Base-by-base conservation (phyloP, 768 basidiomycete genomes). In the Lactarius trivialis region DNA sequence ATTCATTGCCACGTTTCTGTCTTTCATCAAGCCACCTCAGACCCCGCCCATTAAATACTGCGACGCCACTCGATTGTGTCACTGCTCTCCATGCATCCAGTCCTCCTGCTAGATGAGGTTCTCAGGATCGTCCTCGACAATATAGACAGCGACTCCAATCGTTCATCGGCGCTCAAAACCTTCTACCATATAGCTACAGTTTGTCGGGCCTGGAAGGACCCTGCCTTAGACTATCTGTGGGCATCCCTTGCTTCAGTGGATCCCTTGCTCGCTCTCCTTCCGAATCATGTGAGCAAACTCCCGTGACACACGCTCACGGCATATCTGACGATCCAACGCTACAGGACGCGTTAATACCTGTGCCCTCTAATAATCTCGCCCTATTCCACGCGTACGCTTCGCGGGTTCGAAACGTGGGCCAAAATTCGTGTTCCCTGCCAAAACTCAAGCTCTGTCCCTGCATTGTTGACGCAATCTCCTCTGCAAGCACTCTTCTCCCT, bases 201-300 rank as follows among this genome's bases (percentile, higher is more conserved):
- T 12, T 67, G 67, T 50, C 65, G 59, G 2, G 67, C 67, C 12
- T 67, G 67, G 67, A 67, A 60, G 48, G 67, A 67, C 24, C 65
- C 67, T 7, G 58, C 65, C 39, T 58, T 67, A 30, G 67, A 67
- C 34, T 67, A 63, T 37, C 55, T 63, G 17, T 67, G 67, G 67
- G 55, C 43, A 5, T 63, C 65, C 48, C 65, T 67, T 2, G n/a
- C 34, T 30, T 66, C 67, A 15, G 28, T 66, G 21, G 67, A 63
- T 45, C 67, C 65, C n/a, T 54, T 67, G 26, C 56, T 67, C 34
- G 56, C 55, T 45, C 67, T 67, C 15, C 56, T 67, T 21, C 61
- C 67, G 15, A 48, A 48, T 24, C 39, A 43, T 15, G 65, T 63
- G 57, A 66, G 53, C 39, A 8, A 37, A 30, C 30, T 55, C 30